Conservation (phyloP, 1,284 basidiomycete species). For the Cryptococcus depauperatus region DNA sequence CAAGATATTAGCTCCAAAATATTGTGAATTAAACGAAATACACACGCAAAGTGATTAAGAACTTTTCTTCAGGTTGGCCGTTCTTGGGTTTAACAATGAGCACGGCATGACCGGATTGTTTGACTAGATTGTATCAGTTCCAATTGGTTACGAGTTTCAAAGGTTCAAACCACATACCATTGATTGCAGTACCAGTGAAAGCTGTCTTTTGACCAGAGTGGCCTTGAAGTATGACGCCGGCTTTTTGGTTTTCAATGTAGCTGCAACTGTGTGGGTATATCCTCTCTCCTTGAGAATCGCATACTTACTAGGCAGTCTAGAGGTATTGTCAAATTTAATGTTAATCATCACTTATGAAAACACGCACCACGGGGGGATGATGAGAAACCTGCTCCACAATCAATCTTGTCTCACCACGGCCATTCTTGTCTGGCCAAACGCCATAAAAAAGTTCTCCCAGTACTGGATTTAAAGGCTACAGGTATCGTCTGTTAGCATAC, state of each 20-base stretch:
- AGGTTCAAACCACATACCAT: conserved; percentile 46
- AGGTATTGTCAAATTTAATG: conserved; percentile 1
- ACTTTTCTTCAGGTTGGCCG: conserved; percentile 58
- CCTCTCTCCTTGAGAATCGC: conserved; percentile 43
- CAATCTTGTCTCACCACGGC: conserved; percentile 74
- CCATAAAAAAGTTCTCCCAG: conserved; percentile 95
- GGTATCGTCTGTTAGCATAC: conserved; percentile 4
- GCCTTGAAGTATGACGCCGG: conserved; percentile 72
- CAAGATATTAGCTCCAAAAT: conserved; percentile 11
- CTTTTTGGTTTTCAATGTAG: conserved; percentile 72
- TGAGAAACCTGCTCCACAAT: conserved; percentile 97
- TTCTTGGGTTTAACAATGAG: conserved; percentile 60
- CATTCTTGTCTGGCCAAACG: conserved; percentile 70
- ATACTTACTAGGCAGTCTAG: conserved; percentile 49
- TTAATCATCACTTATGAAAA: neutral
- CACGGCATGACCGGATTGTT: conserved; percentile 90
- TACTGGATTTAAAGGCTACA: conserved; percentile 78
- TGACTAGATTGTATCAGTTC: conserved; percentile 50
- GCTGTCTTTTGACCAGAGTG: conserved; percentile 93
- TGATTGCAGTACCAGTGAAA: conserved; percentile 62
- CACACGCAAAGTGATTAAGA: conserved; percentile 77
- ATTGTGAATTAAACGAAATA: conserved; percentile 6
- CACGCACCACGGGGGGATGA: conserved; percentile 66
- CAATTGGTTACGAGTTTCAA: neutral
- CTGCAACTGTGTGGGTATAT: conserved; percentile 14